Evolutionary conservation across 83 land plant species (phyloP), one percentile per base, ranked within the genome.

Genomic region (Thuja plicata): DNA sequence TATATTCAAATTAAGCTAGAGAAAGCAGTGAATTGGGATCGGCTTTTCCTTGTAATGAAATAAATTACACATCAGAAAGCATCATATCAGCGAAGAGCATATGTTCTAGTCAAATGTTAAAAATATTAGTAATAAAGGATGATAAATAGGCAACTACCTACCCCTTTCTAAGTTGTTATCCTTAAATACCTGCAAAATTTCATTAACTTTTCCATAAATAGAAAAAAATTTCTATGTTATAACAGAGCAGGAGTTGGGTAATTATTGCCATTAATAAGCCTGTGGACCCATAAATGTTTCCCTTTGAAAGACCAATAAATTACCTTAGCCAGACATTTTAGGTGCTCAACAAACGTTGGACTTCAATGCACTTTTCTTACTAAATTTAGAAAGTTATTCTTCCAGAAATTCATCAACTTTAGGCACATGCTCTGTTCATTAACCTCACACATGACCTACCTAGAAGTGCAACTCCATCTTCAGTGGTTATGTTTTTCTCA

Each of bases 381-480:
- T 24, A 62, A 62, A 62, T 62, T 24, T 62, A 62, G 70, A 24
- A 62, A 62, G 24, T 21, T 62, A 62, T 19, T 21, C 24, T 60
- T 60, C 24, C 27, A 24, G n/a, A 62, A 62, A 62, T 24, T 21
- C 70, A 62, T 62, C 70, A 6, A 62, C n/a, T 62, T 62, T 5
- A 24, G n/a, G 8, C 3, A 6, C 24, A 24, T 62, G 70, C 1
- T 24, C 24, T 62, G 70, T 62, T 55, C 19, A 16, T 17, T 55
- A 21, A 21, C 7, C 7, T 27, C 1, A 5, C 10, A 32, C 15
- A 74, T 0, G 35, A 76, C 38, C 17, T 76, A 89, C 90, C 90
- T 57, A 89, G 19, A 13, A 89, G 41, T 30, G 90, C 90, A 46
- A 89, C 90, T 27, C 85, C 79, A 52, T 89, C 90, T 89, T 55